A percentile compares a stretch with the other conserved stretches of the same genome.
Evolutionary conservation across 2,329 filamentous ascomycete genomes (phyloP).

Genomic region (Talaromyces sp.): DNA sequence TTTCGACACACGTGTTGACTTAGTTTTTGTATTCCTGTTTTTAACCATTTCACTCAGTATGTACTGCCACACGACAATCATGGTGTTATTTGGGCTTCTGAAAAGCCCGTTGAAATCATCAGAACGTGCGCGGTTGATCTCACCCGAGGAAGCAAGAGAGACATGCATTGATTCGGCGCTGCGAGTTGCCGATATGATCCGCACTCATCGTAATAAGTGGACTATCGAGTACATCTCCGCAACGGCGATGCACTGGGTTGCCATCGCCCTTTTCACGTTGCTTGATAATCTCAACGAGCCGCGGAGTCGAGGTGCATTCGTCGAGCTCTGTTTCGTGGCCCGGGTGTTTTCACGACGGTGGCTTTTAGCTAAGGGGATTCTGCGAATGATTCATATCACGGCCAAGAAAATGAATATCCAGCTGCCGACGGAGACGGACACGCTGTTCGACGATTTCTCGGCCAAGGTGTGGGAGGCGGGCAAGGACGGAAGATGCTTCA

Average conservation of each 20-base stretch:
- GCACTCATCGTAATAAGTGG: constrained; percentile 25
- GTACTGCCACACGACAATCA: constrained; percentile 34
- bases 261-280: constrained; percentile 24
- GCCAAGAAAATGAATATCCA: constrained; percentile 16
- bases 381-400: constrained; percentile 20
- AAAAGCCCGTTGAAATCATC: constrained; percentile 11
- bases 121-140: constrained; percentile 10
- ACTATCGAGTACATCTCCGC: constrained; percentile 28
- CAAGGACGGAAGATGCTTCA: constrained; percentile 14
- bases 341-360: constrained; percentile 22
- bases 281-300: constrained; percentile 20
- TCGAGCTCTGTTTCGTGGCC: constrained; percentile 20
- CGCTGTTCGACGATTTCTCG: constrained; percentile 21
- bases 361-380: constrained; percentile 15
- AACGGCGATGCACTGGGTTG: constrained; percentile 26
- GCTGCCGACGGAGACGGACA: constrained; percentile 20
- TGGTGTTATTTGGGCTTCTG: constrained; percentile 25
- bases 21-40: not conserved
- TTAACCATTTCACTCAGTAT: constrained; percentile 22
- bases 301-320: constrained; percentile 21
- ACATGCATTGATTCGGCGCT: constrained; percentile 22
- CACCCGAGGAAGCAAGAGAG: constrained; percentile 14
- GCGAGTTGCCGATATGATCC: constrained; percentile 22
- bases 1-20: not conserved
- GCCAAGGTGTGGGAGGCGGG: constrained; percentile 13